Percentiles rank a stretch among this genome's conserved stretches.
Evolutionary conservation across 257 asterid species (phyloP).

Genomic region (Solanum paucissectum): DNA sequence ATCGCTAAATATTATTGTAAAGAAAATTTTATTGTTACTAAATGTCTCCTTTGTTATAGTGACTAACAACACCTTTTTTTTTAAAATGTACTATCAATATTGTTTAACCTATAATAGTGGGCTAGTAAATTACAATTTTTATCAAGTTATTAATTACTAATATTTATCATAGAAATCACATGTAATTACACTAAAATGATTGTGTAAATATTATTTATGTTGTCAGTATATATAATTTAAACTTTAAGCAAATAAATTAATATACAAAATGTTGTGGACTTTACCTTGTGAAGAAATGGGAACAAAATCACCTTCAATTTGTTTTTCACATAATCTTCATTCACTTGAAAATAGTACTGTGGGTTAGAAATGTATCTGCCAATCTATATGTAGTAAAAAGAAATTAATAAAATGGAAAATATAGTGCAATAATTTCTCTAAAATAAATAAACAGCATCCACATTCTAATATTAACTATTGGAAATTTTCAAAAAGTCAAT

Average conservation of each 20-base stretch:
- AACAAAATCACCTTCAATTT: conserved; percentile 18
- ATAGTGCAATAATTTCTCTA: neutral
- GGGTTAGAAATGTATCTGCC: conserved; percentile 17
- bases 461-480: neutral
- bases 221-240: neutral
- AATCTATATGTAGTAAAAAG: neutral
- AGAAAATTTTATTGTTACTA: neutral
- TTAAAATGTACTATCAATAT: neutral
- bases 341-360: conserved; percentile 15
- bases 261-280: neutral
- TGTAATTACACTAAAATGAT: neutral
- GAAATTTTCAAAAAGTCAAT: neutral
- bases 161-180: neutral
- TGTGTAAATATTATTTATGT: too few species aligned
- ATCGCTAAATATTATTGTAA: too few species aligned
- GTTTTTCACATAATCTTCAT: conserved; percentile 15
- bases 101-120: neutral
- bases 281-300: conserved; percentile 22
- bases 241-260: neutral
- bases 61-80: neutral
- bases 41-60: neutral
- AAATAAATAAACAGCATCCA: neutral
- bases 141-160: neutral
- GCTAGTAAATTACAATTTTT: neutral
- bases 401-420: neutral